Evolutionary conservation across 768 basidiomycete genomes (phyloP).

Genomic region (Galerina sulciceps): DNA sequence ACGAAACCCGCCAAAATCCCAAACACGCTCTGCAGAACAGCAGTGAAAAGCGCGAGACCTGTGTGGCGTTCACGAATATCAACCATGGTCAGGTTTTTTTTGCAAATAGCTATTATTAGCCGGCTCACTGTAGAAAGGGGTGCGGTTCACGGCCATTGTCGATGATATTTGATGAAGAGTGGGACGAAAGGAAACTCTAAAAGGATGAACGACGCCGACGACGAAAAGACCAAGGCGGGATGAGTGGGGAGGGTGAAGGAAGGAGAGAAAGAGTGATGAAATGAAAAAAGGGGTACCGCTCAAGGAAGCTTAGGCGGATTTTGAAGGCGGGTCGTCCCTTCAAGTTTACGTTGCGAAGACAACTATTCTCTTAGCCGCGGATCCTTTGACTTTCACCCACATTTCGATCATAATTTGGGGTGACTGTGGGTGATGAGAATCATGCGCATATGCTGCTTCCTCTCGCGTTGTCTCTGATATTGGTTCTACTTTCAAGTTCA

Average conservation of each 20-base stretch:
- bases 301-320: too few species aligned
- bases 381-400: too few species aligned
- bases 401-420: too few species aligned
- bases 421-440: too few species aligned
- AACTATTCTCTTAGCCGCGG: too few species aligned
- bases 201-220: not conserved
- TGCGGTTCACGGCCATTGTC: slow-evolving; percentile 27
- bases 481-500: too few species aligned
- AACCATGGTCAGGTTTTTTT: slow-evolving; percentile 4
- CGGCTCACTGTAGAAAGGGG: slow-evolving; percentile 34
- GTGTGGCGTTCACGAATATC: not conserved
- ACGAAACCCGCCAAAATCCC: slow-evolving; percentile 36
- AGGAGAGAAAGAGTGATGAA: not conserved
- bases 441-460: too few species aligned
- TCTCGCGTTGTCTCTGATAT: too few species aligned
- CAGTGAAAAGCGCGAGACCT: slow-evolving; percentile 38
- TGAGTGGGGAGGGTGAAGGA: slow-evolving; percentile 6
- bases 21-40: slow-evolving; percentile 35
- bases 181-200: not conserved
- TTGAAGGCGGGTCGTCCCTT: too few species aligned
- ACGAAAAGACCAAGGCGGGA: not conserved
- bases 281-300: not conserved
- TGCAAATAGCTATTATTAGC: slow-evolving; percentile 7
- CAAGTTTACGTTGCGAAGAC: too few species aligned
- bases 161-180: not conserved